A percentile compares a stretch with the other conserved stretches of the same genome.
Conservation (phyloP, 495 filamentous ascomycete species). For the Aspergillus sclerotioniger region DNA sequence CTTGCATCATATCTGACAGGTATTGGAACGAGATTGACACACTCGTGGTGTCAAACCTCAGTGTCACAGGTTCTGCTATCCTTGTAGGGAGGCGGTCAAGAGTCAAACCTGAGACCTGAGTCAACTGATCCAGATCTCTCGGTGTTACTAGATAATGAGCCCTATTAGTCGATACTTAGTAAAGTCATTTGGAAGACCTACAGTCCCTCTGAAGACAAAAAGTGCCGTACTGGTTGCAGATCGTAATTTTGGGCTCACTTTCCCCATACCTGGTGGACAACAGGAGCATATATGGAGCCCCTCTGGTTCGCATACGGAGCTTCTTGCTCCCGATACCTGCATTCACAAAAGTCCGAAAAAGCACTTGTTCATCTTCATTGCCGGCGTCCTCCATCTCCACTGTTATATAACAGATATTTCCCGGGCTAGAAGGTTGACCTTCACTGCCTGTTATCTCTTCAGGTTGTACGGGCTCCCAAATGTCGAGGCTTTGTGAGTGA, state of each 20-base stretch:
- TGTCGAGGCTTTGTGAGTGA: slow-evolving; percentile 30
- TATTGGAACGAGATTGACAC: slow-evolving; percentile 37
- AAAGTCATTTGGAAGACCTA: slow-evolving; percentile 13
- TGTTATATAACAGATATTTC: slow-evolving; percentile 35
- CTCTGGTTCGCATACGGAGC: slow-evolving; percentile 36
- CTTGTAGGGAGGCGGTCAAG: slow-evolving; percentile 19
- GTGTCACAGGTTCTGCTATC: slow-evolving; percentile 28
- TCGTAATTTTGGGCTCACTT: slow-evolving; percentile 41
- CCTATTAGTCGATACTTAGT: neutral
- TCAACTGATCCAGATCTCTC: slow-evolving; percentile 24
- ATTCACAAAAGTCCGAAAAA: slow-evolving; percentile 42
- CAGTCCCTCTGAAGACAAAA: slow-evolving; percentile 40
- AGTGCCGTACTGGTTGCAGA: slow-evolving; percentile 44
- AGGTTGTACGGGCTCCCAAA: slow-evolving; percentile 39
- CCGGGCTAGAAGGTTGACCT: slow-evolving; percentile 21
- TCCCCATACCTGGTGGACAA: slow-evolving; percentile 38
- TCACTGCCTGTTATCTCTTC: slow-evolving; percentile 28
- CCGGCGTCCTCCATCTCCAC: slow-evolving; percentile 41
- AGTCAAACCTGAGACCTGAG: slow-evolving; percentile 17
- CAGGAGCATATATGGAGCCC: slow-evolving; percentile 44
- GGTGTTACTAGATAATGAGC: slow-evolving; percentile 15
- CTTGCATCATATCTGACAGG: slow-evolving; percentile 28
- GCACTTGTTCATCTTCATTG: slow-evolving; percentile 38
- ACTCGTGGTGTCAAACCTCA: slow-evolving; percentile 32
- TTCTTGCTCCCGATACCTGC: slow-evolving; percentile 41